These are phyloP conservation scores for Pseudonectria foliicola DNA, from an alignment of 2,329 filamentous ascomycete genomes.

Conservation along the genomic window DNA sequence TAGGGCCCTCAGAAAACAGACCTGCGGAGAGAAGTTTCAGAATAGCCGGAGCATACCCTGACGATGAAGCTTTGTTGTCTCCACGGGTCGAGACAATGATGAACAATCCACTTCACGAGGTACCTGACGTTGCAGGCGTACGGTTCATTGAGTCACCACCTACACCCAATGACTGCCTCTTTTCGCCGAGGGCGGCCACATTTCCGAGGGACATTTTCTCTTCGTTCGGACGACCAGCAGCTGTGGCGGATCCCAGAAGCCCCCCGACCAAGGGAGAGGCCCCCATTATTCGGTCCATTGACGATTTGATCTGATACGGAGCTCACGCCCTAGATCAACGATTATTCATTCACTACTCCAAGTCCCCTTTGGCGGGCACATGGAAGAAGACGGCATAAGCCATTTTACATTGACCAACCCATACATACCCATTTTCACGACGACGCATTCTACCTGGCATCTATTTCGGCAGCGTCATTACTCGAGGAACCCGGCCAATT, in stretches of 20 bases:
- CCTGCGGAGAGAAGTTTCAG: constrained; percentile 29
- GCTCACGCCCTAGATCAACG: background rate
- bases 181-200: constrained; percentile 44
- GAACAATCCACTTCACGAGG: constrained; percentile 53
- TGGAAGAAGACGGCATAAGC: no score
- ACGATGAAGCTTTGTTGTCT: constrained; percentile 57
- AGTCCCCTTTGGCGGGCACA: no score
- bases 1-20: constrained; percentile 7
- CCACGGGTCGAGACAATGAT: constrained; percentile 69
- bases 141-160: constrained; percentile 46
- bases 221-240: constrained; percentile 43
- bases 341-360: no score
- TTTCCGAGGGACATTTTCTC: constrained; percentile 49
- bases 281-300: constrained; percentile 70
- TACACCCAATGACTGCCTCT: constrained; percentile 45
- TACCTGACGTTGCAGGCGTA: constrained; percentile 38
- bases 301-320: constrained; percentile 58
- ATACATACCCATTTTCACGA: constrained; percentile 8
- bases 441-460: constrained; percentile 10
- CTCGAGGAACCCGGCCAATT: constrained; percentile 7
- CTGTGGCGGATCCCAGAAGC: constrained; percentile 61
- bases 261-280: constrained; percentile 67
- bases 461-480: constrained; percentile 14
- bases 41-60: constrained; percentile 27
- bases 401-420: constrained; percentile 5